These are phyloP conservation scores for Hordeum pubiflorum DNA, from an alignment of 202 grass and related monocot genomes.

Conservation along the genomic window DNA sequence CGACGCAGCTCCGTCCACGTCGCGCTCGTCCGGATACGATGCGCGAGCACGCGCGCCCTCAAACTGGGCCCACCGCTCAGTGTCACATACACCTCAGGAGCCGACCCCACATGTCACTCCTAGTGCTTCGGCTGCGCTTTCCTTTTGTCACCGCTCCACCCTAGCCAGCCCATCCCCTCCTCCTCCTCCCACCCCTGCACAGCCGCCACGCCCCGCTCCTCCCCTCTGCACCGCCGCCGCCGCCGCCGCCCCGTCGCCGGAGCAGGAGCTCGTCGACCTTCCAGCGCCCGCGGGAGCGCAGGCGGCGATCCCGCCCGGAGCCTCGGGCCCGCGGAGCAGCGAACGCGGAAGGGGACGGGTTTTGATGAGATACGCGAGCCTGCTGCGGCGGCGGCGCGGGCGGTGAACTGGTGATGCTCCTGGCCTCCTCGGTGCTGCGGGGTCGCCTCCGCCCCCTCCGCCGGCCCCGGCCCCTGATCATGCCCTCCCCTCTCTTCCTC, in stretches of 20 bases:
- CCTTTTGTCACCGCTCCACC: slow-evolving; percentile 23
- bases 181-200: background rate
- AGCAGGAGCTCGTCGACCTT: too few species aligned
- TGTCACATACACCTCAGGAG: too few species aligned
- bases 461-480: slow-evolving; percentile 26
- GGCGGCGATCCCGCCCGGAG: background rate
- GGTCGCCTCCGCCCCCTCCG: slow-evolving; percentile 40
- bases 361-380: slow-evolving; percentile 45
- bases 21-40: background rate
- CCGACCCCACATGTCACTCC: slow-evolving; percentile 16
- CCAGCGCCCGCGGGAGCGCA: too few species aligned
- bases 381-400: slow-evolving; percentile 19
- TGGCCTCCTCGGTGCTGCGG: slow-evolving; percentile 54
- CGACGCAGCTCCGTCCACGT: background rate
- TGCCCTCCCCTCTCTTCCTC: slow-evolving; percentile 45
- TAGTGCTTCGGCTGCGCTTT: background rate
- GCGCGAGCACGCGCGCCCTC: background rate
- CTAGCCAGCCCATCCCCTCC: background rate
- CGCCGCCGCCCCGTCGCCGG: slow-evolving; percentile 18
- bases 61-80: background rate
- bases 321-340: background rate
- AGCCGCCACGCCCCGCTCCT: slow-evolving; percentile 27
- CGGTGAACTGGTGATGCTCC: slow-evolving; percentile 44
- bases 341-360: background rate
- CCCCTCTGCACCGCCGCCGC: background rate